Evolutionary conservation across 1,284 basidiomycete species (phyloP).

Genomic region (Lignosus rhinocerotis): DNA sequence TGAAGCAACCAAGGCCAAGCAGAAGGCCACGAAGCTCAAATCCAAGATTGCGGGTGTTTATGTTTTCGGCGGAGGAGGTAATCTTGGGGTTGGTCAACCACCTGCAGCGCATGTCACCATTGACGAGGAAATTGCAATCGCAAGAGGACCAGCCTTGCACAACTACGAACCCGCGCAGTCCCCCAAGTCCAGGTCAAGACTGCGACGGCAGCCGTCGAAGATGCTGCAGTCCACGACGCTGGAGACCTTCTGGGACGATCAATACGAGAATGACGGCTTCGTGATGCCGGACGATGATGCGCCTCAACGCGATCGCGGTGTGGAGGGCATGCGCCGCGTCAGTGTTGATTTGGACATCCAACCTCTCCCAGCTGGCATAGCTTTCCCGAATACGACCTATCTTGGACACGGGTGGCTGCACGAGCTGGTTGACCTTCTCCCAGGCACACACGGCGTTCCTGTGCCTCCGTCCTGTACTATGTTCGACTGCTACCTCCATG

Average conservation of each 20-base stretch:
- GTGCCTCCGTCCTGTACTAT: slow-evolving; percentile 14
- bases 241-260: slow-evolving; percentile 17
- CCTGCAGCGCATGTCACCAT: slow-evolving; percentile 19
- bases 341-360: slow-evolving; percentile 50
- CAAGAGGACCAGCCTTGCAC: not conserved
- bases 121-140: slow-evolving; percentile 15
- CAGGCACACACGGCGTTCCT: slow-evolving; percentile 5
- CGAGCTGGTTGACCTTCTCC: slow-evolving; percentile 39
- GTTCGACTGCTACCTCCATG: slow-evolving; percentile 21
- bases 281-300: slow-evolving; percentile 4
- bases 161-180: not conserved
- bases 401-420: slow-evolving; percentile 58
- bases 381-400: slow-evolving; percentile 51
- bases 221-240: slow-evolving; percentile 6
- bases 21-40: slow-evolving; percentile 15
- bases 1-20: slow-evolving; percentile 6
- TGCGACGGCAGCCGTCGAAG: not conserved
- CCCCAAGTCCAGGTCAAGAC: not conserved
- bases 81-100: slow-evolving; percentile 17
- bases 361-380: slow-evolving; percentile 49
- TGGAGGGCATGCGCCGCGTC: slow-evolving; percentile 27
- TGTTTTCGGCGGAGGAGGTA: slow-evolving; percentile 15
- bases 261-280: slow-evolving; percentile 13
- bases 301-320: slow-evolving; percentile 7
- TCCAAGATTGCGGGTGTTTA: slow-evolving; percentile 17